Conservation (phyloP, 306 rosid genomes). For the Hippophae rhamnoides region DNA sequence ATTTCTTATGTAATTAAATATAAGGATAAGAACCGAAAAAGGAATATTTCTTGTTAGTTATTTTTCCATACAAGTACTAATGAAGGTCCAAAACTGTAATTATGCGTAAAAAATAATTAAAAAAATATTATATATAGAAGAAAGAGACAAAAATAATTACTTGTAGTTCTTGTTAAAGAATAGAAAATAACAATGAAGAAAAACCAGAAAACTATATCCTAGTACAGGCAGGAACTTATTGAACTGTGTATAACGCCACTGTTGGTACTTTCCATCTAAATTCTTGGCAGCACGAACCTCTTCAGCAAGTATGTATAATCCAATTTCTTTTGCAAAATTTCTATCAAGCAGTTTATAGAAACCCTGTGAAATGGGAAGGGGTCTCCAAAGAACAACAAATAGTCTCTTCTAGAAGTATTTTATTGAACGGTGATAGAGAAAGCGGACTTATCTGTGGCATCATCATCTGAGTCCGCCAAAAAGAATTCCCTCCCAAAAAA, state of each 20-base stretch:
- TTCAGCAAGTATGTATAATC: constrained; percentile 27
- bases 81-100: too few species aligned
- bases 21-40: too few species aligned
- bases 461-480: constrained; percentile 25
- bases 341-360: constrained; percentile 21
- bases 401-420: constrained; percentile 18
- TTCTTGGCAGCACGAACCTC: constrained; percentile 31
- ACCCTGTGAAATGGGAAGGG: constrained; percentile 23
- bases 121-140: too few species aligned
- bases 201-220: too few species aligned
- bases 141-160: too few species aligned
- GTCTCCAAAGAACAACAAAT: constrained; percentile 26
- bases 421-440: constrained; percentile 23
- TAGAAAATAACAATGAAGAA: too few species aligned
- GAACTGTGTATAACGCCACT: constrained; percentile 1
- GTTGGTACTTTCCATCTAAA: constrained; percentile 31
- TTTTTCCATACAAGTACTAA: too few species aligned
- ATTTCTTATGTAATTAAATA: too few species aligned
- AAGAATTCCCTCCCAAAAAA: constrained; percentile 22
- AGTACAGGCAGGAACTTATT: too few species aligned
- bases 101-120: too few species aligned
- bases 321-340: constrained; percentile 28
- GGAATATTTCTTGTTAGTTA: too few species aligned
- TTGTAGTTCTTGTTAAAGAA: too few species aligned
- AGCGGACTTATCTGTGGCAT: constrained; percentile 24